Evolutionary conservation across 306 rosid species (phyloP).

Genomic region (Delonix regia): DNA sequence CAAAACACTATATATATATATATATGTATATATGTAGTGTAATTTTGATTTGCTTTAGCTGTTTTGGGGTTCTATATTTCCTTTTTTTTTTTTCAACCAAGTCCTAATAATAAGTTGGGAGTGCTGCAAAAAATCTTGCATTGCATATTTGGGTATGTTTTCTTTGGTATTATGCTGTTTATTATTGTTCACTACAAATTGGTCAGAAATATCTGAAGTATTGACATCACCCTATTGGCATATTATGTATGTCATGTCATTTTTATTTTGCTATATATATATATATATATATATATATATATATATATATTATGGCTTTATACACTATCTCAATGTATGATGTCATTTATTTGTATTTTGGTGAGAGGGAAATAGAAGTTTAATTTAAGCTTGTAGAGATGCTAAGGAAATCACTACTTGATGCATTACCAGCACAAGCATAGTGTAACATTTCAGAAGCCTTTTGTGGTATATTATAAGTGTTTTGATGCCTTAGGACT

Average conservation of each 20-base stretch:
- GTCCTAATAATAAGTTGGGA: not conserved
- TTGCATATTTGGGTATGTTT: not conserved
- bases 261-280: not conserved
- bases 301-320: not conserved
- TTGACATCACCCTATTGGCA: not conserved
- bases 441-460: too few species aligned
- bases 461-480: too few species aligned
- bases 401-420: not conserved
- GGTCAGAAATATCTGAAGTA: not conserved
- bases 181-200: not conserved
- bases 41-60: too few species aligned
- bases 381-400: too few species aligned
- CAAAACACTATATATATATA: too few species aligned
- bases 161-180: not conserved
- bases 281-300: not conserved
- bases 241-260: slow-evolving; percentile 1
- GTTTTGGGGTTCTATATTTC: too few species aligned
- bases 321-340: not conserved
- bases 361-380: not conserved
- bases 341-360: not conserved
- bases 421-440: too few species aligned
- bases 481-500: too few species aligned
- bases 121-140: not conserved
- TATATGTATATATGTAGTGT: too few species aligned
- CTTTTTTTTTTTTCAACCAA: not conserved